Base-by-base conservation (phyloP, 2,329 filamentous ascomycete genomes). In the Colletotrichum lini region DNA sequence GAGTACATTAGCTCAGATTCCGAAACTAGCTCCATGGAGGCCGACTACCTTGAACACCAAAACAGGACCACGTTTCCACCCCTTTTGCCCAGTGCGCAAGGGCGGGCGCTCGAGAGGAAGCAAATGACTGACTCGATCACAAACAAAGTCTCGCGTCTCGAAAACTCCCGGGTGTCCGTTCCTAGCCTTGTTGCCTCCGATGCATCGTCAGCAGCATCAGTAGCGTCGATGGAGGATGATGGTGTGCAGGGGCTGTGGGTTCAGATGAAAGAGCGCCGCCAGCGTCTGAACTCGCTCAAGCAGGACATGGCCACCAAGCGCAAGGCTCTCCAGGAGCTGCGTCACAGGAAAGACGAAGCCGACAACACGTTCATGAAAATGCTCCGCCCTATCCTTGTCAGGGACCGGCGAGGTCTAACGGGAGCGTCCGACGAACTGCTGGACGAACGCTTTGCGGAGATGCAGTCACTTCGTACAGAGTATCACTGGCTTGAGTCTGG, bases 301-400 rank as follows among this genome's bases (percentile, higher is more conserved):
- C 61, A 60, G 3, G 70, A 77, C 16, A 84, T 84, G 80, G 74
- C 78, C 4, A 65, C 66, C 18, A 78, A 76, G 59, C 78, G 82
- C 42, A 78, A 76, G 44, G 74, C 77, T 45, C 61, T 84, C 47
- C 76, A 76, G 50, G 71, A 78, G 5, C 65, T 82, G 21, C 79
- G 82, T 1, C 78, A 73, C 21, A 74, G 72, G 30, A 81, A 78
- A 62, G 79, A 82, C 49, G 76, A 79, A 35, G 78, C 81, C 7
- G 83, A 84, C 59, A 84, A 84, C 72, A 76, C 76, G 1, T 82
- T 84, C 56, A 83, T 84, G 82, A 77, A 78, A 38, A 73, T 81
- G 18, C 72, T 84, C 23, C 78, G 83, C 4, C 82, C 81, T 0
- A 76, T 83, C 30, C 75, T 84, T 4, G 75, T 82, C 23, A 78